These are phyloP conservation scores for Aspergillus aculeatinus DNA, from an alignment of 2,329 filamentous ascomycete species.

Conservation along the genomic window DNA sequence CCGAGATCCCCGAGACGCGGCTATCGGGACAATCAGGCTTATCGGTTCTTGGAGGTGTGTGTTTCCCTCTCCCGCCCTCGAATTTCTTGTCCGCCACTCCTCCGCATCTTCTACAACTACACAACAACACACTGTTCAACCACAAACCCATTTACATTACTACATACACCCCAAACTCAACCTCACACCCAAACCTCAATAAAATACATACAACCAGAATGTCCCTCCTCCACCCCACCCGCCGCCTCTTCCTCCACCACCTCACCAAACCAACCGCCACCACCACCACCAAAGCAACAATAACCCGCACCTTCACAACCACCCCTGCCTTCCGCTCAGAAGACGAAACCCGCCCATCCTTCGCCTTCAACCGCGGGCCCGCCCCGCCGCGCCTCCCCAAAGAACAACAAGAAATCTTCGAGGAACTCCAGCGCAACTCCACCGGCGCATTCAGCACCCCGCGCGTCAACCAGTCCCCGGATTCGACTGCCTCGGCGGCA, in stretches of 20 bases:
- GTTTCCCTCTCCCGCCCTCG: not conserved
- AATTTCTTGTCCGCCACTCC: slow-evolving; percentile 4
- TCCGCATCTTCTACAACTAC: not conserved
- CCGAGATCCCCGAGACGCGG: not conserved
- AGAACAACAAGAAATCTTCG: slow-evolving; percentile 86
- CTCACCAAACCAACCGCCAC: not conserved
- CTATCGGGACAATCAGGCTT: slow-evolving; percentile 9
- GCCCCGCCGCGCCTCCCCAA: slow-evolving; percentile 83
- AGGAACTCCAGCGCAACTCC: slow-evolving; percentile 75
- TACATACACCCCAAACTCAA: not conserved
- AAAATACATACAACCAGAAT: not conserved
- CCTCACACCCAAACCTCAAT: not conserved
- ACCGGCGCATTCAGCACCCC: slow-evolving; percentile 75
- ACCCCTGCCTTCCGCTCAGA: not conserved
- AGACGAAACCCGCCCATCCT: slow-evolving; percentile 27
- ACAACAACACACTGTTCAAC: not conserved
- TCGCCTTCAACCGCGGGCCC: slow-evolving; percentile 51
- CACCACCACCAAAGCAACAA: not conserved
- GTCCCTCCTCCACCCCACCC: not conserved
- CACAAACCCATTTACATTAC: not conserved
- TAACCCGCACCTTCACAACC: not conserved
- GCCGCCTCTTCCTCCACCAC: not conserved
- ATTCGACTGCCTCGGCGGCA: slow-evolving; percentile 23
- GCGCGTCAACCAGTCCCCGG: slow-evolving; percentile 51
- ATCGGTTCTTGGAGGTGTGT: not conserved